Percentiles rank a stretch among this genome's conserved stretches.
Evolutionary conservation across 2,329 filamentous ascomycete genomes (phyloP).

Genomic region (Xylaria sp.): DNA sequence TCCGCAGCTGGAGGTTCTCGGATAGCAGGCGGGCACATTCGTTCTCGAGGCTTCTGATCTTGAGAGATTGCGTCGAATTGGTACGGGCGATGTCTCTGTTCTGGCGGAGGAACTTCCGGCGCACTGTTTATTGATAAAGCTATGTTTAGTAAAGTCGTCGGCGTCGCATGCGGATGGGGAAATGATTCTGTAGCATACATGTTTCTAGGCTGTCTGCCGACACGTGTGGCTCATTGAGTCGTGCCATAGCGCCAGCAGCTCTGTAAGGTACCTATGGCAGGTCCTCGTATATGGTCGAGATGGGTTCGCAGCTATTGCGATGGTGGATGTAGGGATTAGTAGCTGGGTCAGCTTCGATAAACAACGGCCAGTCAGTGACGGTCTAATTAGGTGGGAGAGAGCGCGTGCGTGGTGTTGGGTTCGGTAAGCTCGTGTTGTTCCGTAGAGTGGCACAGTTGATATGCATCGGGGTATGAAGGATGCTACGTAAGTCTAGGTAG

Average conservation of each 20-base stretch:
- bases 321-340: not conserved
- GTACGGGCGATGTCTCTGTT: conserved; percentile 77
- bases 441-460: not conserved
- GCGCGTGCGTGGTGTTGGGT: conserved; percentile 1
- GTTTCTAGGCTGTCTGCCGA: conserved; percentile 66
- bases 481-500: conserved; percentile 1
- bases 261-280: conserved; percentile 20
- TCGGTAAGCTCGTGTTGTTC: not conserved
- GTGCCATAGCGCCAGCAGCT: conserved; percentile 58
- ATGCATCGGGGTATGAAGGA: conserved; percentile 6
- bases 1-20: conserved; percentile 71
- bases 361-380: not conserved
- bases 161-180: not conserved
- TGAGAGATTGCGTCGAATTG: conserved; percentile 71
- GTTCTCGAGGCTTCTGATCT: conserved; percentile 70
- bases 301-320: conserved; percentile 1
- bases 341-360: not conserved
- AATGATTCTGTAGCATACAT: conserved; percentile 46
- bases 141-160: conserved; percentile 3
- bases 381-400: not conserved
- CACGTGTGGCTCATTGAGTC: conserved; percentile 69
- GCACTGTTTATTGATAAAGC: conserved; percentile 47
- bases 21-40: conserved; percentile 69
- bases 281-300: conserved; percentile 11
- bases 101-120: conserved; percentile 72